A percentile compares a stretch with the other conserved stretches of the same genome.
These are phyloP conservation scores for Vigna angularis DNA, from an alignment of 306 rosid genomes.

Conservation along the genomic window DNA sequence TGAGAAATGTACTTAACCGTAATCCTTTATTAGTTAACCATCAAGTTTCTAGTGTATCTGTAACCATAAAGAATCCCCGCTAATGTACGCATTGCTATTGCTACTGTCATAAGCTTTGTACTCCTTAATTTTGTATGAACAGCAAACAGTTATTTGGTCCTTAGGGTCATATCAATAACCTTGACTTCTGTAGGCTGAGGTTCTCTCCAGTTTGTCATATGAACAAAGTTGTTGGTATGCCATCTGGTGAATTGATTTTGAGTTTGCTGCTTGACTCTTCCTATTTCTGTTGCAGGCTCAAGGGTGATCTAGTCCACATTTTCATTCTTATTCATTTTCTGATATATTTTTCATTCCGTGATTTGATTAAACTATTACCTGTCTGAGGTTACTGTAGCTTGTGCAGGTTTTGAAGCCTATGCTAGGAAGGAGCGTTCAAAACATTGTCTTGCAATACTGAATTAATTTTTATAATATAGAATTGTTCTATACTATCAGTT, in stretches of 20 bases:
- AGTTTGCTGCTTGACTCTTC: slow-evolving; percentile 38
- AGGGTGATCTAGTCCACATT: slow-evolving; percentile 46
- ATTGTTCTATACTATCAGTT: slow-evolving; percentile 36
- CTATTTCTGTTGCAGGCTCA: slow-evolving; percentile 58
- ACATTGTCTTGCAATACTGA: slow-evolving; percentile 43
- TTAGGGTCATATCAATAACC: slow-evolving; percentile 38
- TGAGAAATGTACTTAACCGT: slow-evolving; percentile 38
- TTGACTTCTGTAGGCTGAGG: slow-evolving; percentile 44
- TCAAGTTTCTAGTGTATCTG: slow-evolving; percentile 34
- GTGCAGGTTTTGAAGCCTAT: slow-evolving; percentile 74
- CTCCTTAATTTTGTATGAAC: slow-evolving; percentile 29
- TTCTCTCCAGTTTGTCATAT: slow-evolving; percentile 39
- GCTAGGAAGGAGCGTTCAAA: slow-evolving; percentile 58
- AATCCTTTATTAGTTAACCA: slow-evolving; percentile 1
- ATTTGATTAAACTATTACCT: slow-evolving; percentile 39
- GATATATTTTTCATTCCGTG: slow-evolving; percentile 37
- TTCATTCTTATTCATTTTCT: slow-evolving; percentile 29
- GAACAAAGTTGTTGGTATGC: slow-evolving; percentile 36
- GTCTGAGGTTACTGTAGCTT: slow-evolving; percentile 58
- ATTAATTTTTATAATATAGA: slow-evolving; percentile 29
- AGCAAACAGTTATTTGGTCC: neutral
- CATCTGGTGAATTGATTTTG: slow-evolving; percentile 38
- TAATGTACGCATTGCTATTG: slow-evolving; percentile 31
- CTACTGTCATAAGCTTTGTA: slow-evolving; percentile 8
- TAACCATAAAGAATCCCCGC: slow-evolving; percentile 7